Evolutionary conservation across 495 filamentous ascomycete genomes (phyloP).

Genomic region (Penicillium chermesinum): DNA sequence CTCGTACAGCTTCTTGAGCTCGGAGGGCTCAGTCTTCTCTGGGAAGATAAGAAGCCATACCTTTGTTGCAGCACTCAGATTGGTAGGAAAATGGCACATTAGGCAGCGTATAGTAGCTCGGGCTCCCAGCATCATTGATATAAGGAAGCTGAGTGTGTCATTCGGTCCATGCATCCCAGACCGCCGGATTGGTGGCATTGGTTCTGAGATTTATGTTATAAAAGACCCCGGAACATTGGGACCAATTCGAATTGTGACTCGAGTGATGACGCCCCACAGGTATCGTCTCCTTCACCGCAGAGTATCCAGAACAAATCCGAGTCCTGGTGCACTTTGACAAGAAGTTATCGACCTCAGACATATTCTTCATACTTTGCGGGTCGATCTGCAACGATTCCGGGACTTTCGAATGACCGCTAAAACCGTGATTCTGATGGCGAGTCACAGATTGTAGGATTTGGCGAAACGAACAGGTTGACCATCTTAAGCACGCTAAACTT

Average conservation of each 20-base stretch:
- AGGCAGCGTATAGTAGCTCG: constrained; percentile 32
- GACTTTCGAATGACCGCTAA: constrained; percentile 49
- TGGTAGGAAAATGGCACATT: constrained; percentile 12
- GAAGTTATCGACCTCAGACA: no score
- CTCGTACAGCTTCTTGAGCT: constrained; percentile 13
- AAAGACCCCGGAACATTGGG: constrained; percentile 27
- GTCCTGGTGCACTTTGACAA: constrained; percentile 35
- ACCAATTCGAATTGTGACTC: constrained; percentile 38
- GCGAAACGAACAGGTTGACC: constrained; percentile 36
- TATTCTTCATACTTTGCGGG: constrained; percentile 46
- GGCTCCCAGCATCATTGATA: constrained; percentile 31
- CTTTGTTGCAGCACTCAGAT: constrained; percentile 12
- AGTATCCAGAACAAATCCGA: constrained; percentile 54
- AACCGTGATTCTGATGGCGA: constrained; percentile 56
- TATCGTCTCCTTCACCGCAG: constrained; percentile 38
- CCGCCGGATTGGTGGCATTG: constrained; percentile 11
- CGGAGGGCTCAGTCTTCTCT: constrained; percentile 16
- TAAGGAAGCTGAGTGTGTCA: constrained; percentile 24
- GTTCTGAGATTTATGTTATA: constrained; percentile 29
- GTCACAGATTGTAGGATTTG: constrained; percentile 32
- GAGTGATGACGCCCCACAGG: constrained; percentile 50
- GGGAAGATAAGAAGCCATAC: constrained; percentile 19
- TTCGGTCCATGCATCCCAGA: constrained; percentile 30
- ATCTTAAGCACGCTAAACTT: constrained; percentile 23
- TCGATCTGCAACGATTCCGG: constrained; percentile 48